Base-by-base conservation (phyloP, 257 asterid species). In the Penstemon eatonii region DNA sequence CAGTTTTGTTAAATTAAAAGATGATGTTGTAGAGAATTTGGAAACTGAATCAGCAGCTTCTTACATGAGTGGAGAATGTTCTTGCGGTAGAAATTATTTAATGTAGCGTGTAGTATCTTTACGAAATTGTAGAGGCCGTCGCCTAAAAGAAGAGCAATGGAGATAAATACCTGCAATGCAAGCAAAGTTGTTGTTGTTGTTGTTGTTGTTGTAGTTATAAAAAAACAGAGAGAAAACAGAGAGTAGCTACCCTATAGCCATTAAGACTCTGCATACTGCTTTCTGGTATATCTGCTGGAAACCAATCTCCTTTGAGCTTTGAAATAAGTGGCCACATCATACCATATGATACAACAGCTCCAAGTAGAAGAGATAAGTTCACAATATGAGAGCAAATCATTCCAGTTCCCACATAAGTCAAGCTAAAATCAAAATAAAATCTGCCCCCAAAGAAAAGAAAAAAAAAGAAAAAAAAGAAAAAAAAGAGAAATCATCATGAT, bases 311-410 rank as follows among this genome's bases (percentile, higher is more conserved):
- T 70, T 85, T 86, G 19, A 78, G 78, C 25, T 19, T 83, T 54
- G 54, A 59, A 46, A 90, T 80, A 39, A 92, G 84, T 12, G 97
- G 98, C 96, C 96, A 92, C 96, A 90, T 79, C 39, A 90, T 72
- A 8, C 97, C 98, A 72, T 86, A 92, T 6, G 98, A 92, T 11
- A 92, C 51, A 44, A 92, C 85, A 9, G 96, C 88, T 49, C 98
- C 98, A 63, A 90, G 76, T 65, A 92, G 96, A 83, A 92, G 54
- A 1, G 97, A 92, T 57, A 92, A 50, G 76, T 92, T 92, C 57
- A 90, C 98, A 8, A 78, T 82, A 76, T 92, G 98, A 2, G 98
- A 81, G 75, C 97, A 90, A 41, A 92, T 88, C 98, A 92, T 90
- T 55, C 98, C 97, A 18, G 98, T 83, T 65, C 98, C 98, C 70